phyloP scores from a whole-genome alignment of 768 basidiomycete species.

The Pleurotus eryngii region DNA sequence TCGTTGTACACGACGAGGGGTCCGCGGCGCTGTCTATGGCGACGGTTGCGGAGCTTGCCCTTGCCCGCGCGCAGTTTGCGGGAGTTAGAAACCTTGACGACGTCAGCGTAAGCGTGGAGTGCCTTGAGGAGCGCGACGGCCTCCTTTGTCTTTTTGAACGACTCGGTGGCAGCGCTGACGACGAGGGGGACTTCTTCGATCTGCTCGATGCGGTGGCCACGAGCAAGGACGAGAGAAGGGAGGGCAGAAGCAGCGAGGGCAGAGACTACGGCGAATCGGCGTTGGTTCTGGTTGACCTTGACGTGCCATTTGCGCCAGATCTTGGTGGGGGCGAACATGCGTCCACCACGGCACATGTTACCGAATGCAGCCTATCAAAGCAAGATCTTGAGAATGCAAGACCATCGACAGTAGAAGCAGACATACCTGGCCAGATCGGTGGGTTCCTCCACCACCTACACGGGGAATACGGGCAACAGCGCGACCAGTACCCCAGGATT shows the following conservation, averaged over 20 bases:
- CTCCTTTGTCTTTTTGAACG: conserved; percentile 94
- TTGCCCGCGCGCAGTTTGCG: conserved; percentile 96
- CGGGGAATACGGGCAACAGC: conserved; percentile 99
- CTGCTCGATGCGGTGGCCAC: conserved; percentile 98
- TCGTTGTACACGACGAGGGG: conserved; percentile 97
- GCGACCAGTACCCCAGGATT: conserved; percentile 99
- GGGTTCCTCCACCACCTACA: conserved; percentile 98
- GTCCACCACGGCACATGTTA: conserved; percentile 99
- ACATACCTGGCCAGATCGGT: conserved; percentile 92
- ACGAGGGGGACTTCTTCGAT: conserved; percentile 97
- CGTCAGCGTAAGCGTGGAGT: conserved; percentile 86
- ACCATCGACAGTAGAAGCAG: neutral
- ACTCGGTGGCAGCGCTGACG: conserved; percentile 73
- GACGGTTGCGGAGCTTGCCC: conserved; percentile 95
- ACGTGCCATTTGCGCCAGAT: conserved; percentile 99
- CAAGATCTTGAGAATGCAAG: too few relatives aligned
- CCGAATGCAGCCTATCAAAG: conserved; percentile 86
- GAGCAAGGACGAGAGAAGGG: conserved; percentile 96
- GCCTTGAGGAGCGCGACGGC: conserved; percentile 91
- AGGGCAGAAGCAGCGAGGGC: conserved; percentile 97
- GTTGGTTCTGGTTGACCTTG: conserved; percentile 99
- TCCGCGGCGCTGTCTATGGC: conserved; percentile 95
- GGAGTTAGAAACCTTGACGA: conserved; percentile 96
- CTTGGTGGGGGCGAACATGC: conserved; percentile 99
- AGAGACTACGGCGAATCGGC: conserved; percentile 95